Evolutionary conservation across 225 moss, liverwort and hornwort genomes (phyloP).

Genomic region (Neckera pumila): DNA sequence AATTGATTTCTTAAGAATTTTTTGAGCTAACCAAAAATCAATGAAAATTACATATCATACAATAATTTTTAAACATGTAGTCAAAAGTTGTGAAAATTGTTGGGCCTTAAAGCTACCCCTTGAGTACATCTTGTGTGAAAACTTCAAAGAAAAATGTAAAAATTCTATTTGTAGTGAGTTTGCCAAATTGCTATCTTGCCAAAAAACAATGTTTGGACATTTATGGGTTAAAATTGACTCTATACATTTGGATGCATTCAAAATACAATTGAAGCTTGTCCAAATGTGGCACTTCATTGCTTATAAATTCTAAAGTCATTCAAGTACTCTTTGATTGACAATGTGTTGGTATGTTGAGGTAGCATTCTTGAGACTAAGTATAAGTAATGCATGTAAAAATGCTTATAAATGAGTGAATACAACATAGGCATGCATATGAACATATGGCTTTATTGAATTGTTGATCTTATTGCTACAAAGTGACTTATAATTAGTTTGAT

Average conservation of each 20-base stretch:
- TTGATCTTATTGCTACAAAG: background rate
- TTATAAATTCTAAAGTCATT: background rate
- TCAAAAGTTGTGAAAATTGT: too few species aligned
- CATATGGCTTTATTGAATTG: background rate
- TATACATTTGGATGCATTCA: fast-evolving
- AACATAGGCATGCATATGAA: background rate
- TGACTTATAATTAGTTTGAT: background rate
- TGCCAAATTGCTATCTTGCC: too few species aligned
- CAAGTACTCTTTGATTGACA: background rate
- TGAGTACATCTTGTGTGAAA: too few species aligned
- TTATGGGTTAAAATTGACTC: too few species aligned
- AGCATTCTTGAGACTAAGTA: background rate
- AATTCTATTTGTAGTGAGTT: too few species aligned
- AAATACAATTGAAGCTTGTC: background rate
- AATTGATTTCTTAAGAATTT: too few species aligned
- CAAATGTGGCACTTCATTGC: background rate
- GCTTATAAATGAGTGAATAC: background rate
- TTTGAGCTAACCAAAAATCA: too few species aligned
- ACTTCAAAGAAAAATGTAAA: too few species aligned
- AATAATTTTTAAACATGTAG: too few species aligned
- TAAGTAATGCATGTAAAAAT: background rate
- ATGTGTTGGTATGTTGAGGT: background rate
- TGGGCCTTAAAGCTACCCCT: too few species aligned
- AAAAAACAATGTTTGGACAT: too few species aligned
- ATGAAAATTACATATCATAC: too few species aligned